Evolutionary conservation across 805 yeast genomes (phyloP), one percentile per base, ranked within the genome.

Genomic region (Yamadazyma tumulicola): DNA sequence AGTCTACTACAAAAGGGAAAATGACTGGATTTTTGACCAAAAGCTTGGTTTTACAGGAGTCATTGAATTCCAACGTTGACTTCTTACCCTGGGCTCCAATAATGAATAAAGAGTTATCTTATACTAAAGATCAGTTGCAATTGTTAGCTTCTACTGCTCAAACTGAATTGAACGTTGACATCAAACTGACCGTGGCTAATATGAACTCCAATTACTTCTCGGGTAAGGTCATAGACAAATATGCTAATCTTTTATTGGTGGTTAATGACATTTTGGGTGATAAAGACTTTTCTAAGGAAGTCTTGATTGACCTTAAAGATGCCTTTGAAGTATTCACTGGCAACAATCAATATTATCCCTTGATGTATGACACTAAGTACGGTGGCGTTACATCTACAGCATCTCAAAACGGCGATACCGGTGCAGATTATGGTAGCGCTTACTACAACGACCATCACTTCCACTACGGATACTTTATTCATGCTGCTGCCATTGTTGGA

Each of bases 361-460:
- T 77, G 22, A 61, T 69, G 47, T 75, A 76, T 51, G 81, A 77
- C 48, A 74, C 79, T 6, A 69, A 57, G 38, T 76, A 59, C 48
- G 68, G 69, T 28, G 83, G 83, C 37, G 62, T 78, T 10, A 72
- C 79, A n/a, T 71, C 81, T 1, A 59, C 73, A 24, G 73, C 72
- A 7, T 56, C 69, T 15, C 65, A 66, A 42, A 41, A 52, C 33
- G 74, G 75, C 37, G 72, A 71, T 38, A 46, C 65, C 18, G 61
- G 64, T 22, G 68, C 67, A 25, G 82, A 79, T 49, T 86, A 70
- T 54, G 95, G 94, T 30, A 73, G 81, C 54, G 74, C 84, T 16
- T 82, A 75, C 54, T 85, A 85, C 59, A 85, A 85, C 47, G 95
- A 86, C 51, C 95, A 86, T 49, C 93, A 85, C 53, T 86, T 85